Percentiles rank a stretch among this genome's conserved stretches.
Conservation (phyloP, 305 asterid species). For the Fraxinus angustifolia region DNA sequence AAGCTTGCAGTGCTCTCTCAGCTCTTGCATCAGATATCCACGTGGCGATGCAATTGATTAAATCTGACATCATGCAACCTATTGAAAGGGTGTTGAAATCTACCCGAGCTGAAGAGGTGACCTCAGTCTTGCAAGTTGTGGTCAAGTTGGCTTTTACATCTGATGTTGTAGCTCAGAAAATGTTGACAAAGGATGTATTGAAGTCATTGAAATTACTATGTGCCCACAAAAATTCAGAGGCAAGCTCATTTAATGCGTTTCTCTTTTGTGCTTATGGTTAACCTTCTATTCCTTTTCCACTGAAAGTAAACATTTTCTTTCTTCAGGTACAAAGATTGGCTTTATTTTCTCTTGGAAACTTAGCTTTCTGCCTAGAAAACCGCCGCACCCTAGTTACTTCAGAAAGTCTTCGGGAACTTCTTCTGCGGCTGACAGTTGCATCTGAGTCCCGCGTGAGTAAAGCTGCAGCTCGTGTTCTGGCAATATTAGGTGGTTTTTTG, state of each 20-base stretch:
- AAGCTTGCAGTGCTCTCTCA: slow-evolving; percentile 96
- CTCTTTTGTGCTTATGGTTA: slow-evolving; percentile 10
- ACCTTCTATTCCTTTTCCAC: slow-evolving; percentile 23
- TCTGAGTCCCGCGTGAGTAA: slow-evolving; percentile 71
- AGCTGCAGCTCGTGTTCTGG: slow-evolving; percentile 98
- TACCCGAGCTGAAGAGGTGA: slow-evolving; percentile 70
- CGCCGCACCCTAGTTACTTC: slow-evolving; percentile 82
- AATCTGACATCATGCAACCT: slow-evolving; percentile 96
- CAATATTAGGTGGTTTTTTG: slow-evolving; percentile 71
- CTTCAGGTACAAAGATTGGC: slow-evolving; percentile 89
- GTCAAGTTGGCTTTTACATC: slow-evolving; percentile 83
- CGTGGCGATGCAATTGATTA: slow-evolving; percentile 91
- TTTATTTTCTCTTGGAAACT: slow-evolving; percentile 82
- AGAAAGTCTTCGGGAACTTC: slow-evolving; percentile 94
- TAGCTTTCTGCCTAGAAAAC: slow-evolving; percentile 91
- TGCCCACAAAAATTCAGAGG: slow-evolving; percentile 87
- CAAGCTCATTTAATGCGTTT: slow-evolving; percentile 37
- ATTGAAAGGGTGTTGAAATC: slow-evolving; percentile 87
- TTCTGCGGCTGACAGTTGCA: slow-evolving; percentile 77
- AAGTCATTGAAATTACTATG: slow-evolving; percentile 79
- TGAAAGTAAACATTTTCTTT: slow-evolving; percentile 17
- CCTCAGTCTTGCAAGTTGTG: slow-evolving; percentile 86
- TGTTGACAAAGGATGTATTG: slow-evolving; percentile 83
- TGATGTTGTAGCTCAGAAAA: slow-evolving; percentile 82
- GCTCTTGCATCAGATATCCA: slow-evolving; percentile 88